A percentile compares a stretch with the other conserved stretches of the same genome.
phyloP scores from a whole-genome alignment of 2,329 filamentous ascomycete genomes.

The Aspergillus flavus region DNA sequence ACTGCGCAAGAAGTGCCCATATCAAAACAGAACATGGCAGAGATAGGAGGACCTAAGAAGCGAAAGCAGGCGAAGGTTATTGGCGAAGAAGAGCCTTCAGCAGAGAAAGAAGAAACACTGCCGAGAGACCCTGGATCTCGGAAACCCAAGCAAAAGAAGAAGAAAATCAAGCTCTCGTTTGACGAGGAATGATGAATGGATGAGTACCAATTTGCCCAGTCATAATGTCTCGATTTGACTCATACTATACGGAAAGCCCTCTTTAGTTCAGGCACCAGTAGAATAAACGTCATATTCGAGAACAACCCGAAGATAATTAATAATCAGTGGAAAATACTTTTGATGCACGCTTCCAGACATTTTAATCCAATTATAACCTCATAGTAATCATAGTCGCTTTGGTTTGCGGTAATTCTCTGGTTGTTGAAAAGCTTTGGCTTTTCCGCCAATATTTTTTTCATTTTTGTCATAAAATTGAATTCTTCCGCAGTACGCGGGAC shows the following conservation, averaged over 20 bases:
- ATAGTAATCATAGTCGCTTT: not conserved
- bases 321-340: conserved; percentile 5
- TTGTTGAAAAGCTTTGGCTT: conserved; percentile 1
- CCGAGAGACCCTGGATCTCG: conserved; percentile 27
- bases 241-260: not conserved
- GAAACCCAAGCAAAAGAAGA: conserved; percentile 45
- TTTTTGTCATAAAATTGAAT: not conserved
- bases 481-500: conserved; percentile 16
- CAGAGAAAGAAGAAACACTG: conserved; percentile 25
- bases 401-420: not conserved
- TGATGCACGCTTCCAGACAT: not conserved
- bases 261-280: conserved; percentile 2
- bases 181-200: conserved; percentile 30
- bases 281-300: not conserved
- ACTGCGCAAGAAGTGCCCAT: conserved; percentile 17
- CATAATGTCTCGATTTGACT: conserved; percentile 1
- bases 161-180: conserved; percentile 52
- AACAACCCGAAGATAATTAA: conserved; percentile 4
- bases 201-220: not conserved
- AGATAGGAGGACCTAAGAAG: conserved; percentile 45
- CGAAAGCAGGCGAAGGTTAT: conserved; percentile 47
- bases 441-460: conserved; percentile 21
- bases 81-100: conserved; percentile 32
- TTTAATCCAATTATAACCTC: not conserved
- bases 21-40: conserved; percentile 41